phyloP scores from a whole-genome alignment of 495 filamentous ascomycete genomes.

The Trichoderma gamsii region DNA sequence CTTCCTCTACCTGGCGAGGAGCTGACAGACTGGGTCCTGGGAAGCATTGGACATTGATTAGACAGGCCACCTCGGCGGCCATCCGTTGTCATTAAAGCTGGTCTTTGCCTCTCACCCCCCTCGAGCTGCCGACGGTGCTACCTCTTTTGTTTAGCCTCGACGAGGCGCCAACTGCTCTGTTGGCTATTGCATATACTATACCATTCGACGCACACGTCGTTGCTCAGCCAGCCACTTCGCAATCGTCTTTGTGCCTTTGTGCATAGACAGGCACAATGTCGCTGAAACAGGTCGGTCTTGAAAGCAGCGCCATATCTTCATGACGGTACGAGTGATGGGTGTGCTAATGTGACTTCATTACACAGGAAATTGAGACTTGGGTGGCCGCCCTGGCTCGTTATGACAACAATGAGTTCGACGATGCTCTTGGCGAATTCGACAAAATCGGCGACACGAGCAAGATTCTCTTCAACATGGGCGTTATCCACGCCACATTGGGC shows the following conservation, averaged over 20 bases:
- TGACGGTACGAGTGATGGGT: background rate
- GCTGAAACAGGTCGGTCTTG: conserved; percentile 61
- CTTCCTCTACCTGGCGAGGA: background rate
- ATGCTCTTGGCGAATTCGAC: conserved; percentile 75
- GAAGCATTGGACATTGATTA: background rate
- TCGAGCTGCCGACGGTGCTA: background rate
- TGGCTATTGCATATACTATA: background rate
- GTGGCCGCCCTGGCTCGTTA: conserved; percentile 86
- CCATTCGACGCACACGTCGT: background rate
- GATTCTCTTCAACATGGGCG: conserved; percentile 97
- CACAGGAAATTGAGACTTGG: conserved; percentile 98
- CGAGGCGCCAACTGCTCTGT: background rate
- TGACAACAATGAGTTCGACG: conserved; percentile 94
- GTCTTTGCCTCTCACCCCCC: background rate
- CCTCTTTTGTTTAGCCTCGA: background rate
- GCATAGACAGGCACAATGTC: conserved; percentile 48
- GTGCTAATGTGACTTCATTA: background rate
- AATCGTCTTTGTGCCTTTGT: background rate
- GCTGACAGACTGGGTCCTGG: background rate
- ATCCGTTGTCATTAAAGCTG: background rate
- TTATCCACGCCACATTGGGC: conserved; percentile 96
- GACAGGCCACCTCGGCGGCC: background rate
- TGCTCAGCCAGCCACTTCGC: background rate
- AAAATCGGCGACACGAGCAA: conserved; percentile 92
- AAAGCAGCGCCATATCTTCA: background rate